phyloP scores from a whole-genome alignment of 2,329 filamentous ascomycete genomes.

The Monilinia aucupariae region DNA sequence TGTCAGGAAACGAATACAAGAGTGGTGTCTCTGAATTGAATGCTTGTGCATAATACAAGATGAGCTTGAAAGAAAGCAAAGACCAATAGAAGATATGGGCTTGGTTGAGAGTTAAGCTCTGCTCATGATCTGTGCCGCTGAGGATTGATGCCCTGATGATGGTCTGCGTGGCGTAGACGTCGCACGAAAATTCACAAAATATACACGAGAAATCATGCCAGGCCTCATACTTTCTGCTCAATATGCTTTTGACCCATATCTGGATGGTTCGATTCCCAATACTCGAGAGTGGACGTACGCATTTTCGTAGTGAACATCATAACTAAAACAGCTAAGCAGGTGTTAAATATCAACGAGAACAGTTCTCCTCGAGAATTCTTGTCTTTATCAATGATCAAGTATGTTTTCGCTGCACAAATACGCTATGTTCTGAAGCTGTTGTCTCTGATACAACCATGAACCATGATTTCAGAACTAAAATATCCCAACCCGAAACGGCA shows the following conservation, averaged over 20 bases:
- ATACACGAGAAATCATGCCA: slow-evolving; percentile 1
- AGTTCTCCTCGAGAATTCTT: slow-evolving; percentile 13
- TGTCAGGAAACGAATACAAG: neutral
- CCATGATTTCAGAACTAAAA: neutral
- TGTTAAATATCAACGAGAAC: slow-evolving; percentile 13
- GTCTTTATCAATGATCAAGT: slow-evolving; percentile 16
- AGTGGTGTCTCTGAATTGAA: slow-evolving; percentile 14
- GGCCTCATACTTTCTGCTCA: neutral
- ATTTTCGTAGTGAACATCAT: too few species aligned
- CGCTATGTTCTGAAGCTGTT: slow-evolving; percentile 9
- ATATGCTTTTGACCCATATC: neutral
- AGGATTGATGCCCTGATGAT: neutral
- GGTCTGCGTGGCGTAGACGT: neutral
- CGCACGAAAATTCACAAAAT: neutral
- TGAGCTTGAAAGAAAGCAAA: slow-evolving; percentile 1
- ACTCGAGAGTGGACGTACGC: slow-evolving; percentile 5
- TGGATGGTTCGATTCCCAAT: neutral
- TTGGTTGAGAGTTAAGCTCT: slow-evolving; percentile 8
- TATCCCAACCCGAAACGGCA: neutral
- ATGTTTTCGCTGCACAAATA: slow-evolving; percentile 10
- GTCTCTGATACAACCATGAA: neutral
- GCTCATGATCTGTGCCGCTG: slow-evolving; percentile 10
- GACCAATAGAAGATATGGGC: slow-evolving; percentile 10
- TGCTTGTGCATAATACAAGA: slow-evolving; percentile 16
- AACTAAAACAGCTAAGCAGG: neutral